These are phyloP conservation scores for Fomitopsis betulina DNA, from an alignment of 1,284 basidiomycete genomes.

Conservation along the genomic window DNA sequence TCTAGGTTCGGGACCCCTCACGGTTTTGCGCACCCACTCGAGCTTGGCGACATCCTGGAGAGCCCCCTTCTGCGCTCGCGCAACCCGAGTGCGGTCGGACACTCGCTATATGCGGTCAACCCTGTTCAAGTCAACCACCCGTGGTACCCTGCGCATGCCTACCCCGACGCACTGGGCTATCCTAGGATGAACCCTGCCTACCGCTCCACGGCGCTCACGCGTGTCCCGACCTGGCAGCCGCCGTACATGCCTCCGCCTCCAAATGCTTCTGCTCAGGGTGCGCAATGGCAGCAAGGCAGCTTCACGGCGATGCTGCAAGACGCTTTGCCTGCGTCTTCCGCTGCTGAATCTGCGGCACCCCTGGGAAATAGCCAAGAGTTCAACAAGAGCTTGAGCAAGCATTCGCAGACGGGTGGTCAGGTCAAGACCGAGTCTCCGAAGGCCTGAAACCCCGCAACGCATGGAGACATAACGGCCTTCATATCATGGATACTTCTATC, in stretches of 20 bases:
- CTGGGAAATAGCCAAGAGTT: not conserved
- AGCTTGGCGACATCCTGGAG: slow-evolving; percentile 22
- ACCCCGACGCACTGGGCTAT: not conserved
- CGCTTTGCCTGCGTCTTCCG: not conserved
- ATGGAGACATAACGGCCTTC: not conserved
- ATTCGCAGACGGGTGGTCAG: not conserved
- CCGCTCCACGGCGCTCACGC: not conserved
- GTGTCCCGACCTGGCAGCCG: not conserved
- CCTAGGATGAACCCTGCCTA: slow-evolving; percentile 3
- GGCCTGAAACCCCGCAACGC: not conserved
- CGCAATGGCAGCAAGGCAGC: not conserved
- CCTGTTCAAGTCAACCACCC: not conserved
- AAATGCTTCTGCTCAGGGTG: not conserved
- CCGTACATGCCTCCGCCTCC: not conserved
- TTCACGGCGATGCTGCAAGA: slow-evolving; percentile 2
- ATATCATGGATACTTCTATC: not conserved
- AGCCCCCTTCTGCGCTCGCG: slow-evolving; percentile 18
- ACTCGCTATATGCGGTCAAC: slow-evolving; percentile 1
- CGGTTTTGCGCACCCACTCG: slow-evolving; percentile 10
- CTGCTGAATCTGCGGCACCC: not conserved
- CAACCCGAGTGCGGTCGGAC: slow-evolving; percentile 1
- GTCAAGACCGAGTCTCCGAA: not conserved
- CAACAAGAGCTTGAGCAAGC: not conserved
- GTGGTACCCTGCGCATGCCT: not conserved
- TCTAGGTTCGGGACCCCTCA: slow-evolving; percentile 2